Base-by-base conservation (phyloP, 2,329 filamentous ascomycete species). In the Colletotrichum sp. region DNA sequence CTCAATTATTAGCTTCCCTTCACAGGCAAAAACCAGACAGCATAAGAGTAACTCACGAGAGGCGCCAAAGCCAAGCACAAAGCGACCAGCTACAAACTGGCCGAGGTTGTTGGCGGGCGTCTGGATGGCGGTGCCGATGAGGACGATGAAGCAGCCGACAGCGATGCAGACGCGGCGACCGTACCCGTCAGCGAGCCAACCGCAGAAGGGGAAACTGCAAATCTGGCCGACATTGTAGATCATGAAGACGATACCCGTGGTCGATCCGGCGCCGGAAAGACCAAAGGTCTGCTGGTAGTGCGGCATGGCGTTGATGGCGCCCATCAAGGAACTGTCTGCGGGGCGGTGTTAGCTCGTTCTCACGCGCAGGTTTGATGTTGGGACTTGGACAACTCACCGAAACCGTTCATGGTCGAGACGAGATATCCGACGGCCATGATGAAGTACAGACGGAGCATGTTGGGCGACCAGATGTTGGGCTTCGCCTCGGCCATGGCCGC, bases 31-130 rank as follows among this genome's bases (percentile, higher is more conserved):
- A 34, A 10, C 13, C n/a, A 55, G 21, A 63, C 49, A 12, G n/a
- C 36, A 63, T 5, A 6, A 57, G 12, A n/a, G 36, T 3, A 9
- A 52, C 71, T 30, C 49, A 73, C 71, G 64, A 15, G 90, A 87
- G 36, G 92, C 91, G 32, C 92, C 92, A 64, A 90, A 90, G 2
- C 89, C 89, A 7, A 91, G 85, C 9, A 91, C 79, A 2, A 78
- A 75, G 6, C 77, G 52, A 18, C 77, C 77, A 7, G 64, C 77
- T 3, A 78, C 57, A 13, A 93, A 92, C 73, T 89, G 88, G 6
- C 84, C 85, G 1, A 89, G 85, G 49, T 84, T 85, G 63, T 86
- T 80, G 39, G 89, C 78, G 2, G 80, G 76, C 0, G 79, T 75
- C 79, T 90, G 87, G 24, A 91, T 79, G 68, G 88, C 85, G 4